phyloP scores from a whole-genome alignment of 2,329 filamentous ascomycete species.

The Diaporthe ilicicola region DNA sequence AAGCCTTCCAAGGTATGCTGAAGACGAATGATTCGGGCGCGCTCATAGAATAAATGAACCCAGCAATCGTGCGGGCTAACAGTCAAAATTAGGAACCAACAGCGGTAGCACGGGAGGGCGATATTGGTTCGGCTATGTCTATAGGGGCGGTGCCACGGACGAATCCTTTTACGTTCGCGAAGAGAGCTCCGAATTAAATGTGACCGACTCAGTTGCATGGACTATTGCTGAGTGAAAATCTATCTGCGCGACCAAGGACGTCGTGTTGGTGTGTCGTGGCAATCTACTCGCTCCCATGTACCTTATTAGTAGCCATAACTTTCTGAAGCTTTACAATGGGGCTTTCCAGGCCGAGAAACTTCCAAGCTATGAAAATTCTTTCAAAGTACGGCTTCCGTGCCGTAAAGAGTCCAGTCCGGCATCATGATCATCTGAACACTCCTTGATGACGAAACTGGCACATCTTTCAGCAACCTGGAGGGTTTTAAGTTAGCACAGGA shows the following conservation, averaged over 20 bases:
- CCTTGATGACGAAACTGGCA: slow-evolving; percentile 40
- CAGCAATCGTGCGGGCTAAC: not conserved
- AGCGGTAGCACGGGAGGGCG: slow-evolving; percentile 28
- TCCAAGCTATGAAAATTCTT: too few relatives aligned
- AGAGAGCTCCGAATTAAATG: not conserved
- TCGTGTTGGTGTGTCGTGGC: too few relatives aligned
- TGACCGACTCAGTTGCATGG: slow-evolving; percentile 20
- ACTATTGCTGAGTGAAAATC: slow-evolving; percentile 22
- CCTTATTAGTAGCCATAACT: too few relatives aligned
- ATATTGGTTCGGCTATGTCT: slow-evolving; percentile 32
- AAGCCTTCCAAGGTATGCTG: slow-evolving; percentile 26
- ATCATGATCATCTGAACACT: not conserved
- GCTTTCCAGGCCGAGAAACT: too few relatives aligned
- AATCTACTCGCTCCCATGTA: too few relatives aligned
- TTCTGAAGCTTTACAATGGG: too few relatives aligned
- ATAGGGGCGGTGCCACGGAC: slow-evolving; percentile 26
- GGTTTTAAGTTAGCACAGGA: too few relatives aligned
- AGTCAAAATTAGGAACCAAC: slow-evolving; percentile 4
- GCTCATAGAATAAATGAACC: not conserved
- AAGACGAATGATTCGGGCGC: fast-evolving
- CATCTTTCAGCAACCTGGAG: slow-evolving; percentile 38
- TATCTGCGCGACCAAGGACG: too few relatives aligned
- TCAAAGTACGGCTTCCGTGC: too few relatives aligned
- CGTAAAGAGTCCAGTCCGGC: not conserved
- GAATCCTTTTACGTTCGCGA: slow-evolving; percentile 28